A percentile compares a stretch with the other conserved stretches of the same genome.
These are phyloP conservation scores for Voacanga thouarsii DNA, from an alignment of 257 asterid genomes.

Conservation along the genomic window DNA sequence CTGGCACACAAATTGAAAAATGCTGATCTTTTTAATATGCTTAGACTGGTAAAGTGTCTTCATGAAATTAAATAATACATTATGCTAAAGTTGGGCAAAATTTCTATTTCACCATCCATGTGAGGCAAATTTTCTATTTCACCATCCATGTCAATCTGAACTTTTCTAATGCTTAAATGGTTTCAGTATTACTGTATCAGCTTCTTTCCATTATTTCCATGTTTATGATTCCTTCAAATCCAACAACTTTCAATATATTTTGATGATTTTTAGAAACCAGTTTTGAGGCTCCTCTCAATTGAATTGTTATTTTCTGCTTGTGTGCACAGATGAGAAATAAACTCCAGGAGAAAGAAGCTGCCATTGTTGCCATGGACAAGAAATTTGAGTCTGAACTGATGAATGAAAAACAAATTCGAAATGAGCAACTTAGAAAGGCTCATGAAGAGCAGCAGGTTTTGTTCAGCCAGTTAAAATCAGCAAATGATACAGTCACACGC, in stretches of 20 bases:
- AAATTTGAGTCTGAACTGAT: constrained; percentile 46
- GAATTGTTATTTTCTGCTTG: constrained; percentile 17
- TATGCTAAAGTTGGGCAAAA: background rate
- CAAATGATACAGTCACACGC: constrained; percentile 29
- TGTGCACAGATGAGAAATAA: constrained; percentile 52
- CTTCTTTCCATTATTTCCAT: background rate
- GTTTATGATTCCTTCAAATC: background rate
- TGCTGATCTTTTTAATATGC: background rate
- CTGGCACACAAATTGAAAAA: background rate
- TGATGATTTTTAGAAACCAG: background rate
- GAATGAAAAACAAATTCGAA: constrained; percentile 46
- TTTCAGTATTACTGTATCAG: background rate
- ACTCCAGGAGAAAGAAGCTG: constrained; percentile 54
- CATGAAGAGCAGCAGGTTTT: constrained; percentile 48
- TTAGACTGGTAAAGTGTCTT: background rate
- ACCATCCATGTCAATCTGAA: too few relatives aligned
- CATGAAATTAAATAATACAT: background rate
- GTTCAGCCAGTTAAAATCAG: constrained; percentile 40
- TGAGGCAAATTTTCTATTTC: too few relatives aligned
- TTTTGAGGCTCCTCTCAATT: constrained; percentile 15
- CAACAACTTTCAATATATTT: background rate
- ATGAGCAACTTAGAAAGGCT: constrained; percentile 40
- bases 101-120: background rate
- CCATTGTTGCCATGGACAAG: constrained; percentile 43
- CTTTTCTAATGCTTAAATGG: background rate